A percentile compares a stretch with the other conserved stretches of the same genome.
Evolutionary conservation across 2,329 filamentous ascomycete species (phyloP).

Genomic region (Nothophoma quercina): DNA sequence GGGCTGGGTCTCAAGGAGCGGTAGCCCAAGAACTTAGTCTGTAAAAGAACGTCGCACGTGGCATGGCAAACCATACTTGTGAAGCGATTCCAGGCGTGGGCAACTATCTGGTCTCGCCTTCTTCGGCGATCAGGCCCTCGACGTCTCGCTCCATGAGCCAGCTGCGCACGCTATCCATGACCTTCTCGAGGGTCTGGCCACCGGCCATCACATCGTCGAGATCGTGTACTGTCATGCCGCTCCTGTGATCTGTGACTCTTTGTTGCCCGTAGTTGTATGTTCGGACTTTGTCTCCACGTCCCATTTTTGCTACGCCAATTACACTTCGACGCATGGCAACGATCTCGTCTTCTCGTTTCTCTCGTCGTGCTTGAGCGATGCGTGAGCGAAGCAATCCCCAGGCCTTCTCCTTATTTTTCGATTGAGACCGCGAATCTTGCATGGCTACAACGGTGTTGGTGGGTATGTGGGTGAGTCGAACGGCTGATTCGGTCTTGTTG

Average conservation of each 20-base stretch:
- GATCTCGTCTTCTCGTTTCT: slow-evolving; percentile 83
- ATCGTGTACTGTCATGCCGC: slow-evolving; percentile 79
- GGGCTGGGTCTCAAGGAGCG: no score
- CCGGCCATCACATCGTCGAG: slow-evolving; percentile 82
- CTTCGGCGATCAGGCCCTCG: slow-evolving; percentile 66
- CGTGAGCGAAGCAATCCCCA: slow-evolving; percentile 86
- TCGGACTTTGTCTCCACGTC: slow-evolving; percentile 89
- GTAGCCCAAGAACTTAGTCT: no score
- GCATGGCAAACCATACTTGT: no score
- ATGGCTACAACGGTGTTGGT: slow-evolving; percentile 88
- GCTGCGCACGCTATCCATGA: slow-evolving; percentile 79
- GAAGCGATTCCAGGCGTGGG: no score
- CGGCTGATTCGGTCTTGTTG: slow-evolving; percentile 96
- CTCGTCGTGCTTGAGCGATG: slow-evolving; percentile 79
- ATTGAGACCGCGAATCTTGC: slow-evolving; percentile 91
- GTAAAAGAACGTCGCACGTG: neutral
- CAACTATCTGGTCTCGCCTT: slow-evolving; percentile 34
- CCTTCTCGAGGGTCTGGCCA: slow-evolving; percentile 71
- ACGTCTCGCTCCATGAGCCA: slow-evolving; percentile 82
- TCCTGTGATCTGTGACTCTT: slow-evolving; percentile 87
- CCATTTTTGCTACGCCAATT: slow-evolving; percentile 79
- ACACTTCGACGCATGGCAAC: slow-evolving; percentile 77
- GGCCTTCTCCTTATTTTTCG: slow-evolving; percentile 84
- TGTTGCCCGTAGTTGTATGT: slow-evolving; percentile 86
- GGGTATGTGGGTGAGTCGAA: slow-evolving; percentile 88